Evolutionary conservation across 2,329 filamentous ascomycete species (phyloP).

Genomic region (Rhinocladiella similis): DNA sequence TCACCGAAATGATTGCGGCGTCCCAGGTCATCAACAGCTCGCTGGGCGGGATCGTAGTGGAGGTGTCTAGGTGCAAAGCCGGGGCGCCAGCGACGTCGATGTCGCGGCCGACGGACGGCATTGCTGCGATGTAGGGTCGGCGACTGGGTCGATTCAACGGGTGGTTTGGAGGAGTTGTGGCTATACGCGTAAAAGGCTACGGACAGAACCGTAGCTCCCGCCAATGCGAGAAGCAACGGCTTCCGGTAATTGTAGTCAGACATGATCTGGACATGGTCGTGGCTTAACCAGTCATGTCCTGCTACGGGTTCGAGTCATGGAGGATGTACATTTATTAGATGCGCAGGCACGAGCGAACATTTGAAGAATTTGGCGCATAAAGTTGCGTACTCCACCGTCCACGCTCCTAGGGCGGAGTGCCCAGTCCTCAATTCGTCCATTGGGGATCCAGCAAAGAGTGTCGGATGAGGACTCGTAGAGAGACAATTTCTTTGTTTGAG

Average conservation of each 20-base stretch:
- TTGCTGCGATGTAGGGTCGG: constrained; percentile 29
- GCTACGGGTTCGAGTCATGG: too few relatives aligned
- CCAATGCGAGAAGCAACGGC: constrained; percentile 21
- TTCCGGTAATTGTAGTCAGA: constrained; percentile 21
- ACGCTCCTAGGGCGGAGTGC: too few relatives aligned
- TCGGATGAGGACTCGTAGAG: too few relatives aligned
- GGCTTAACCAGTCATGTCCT: neutral
- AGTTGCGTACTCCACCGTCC: too few relatives aligned
- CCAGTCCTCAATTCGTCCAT: too few relatives aligned
- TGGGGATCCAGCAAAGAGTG: too few relatives aligned
- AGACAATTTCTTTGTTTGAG: too few relatives aligned
- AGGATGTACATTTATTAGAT: too few relatives aligned
- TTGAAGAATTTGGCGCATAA: too few relatives aligned
- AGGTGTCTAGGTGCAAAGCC: constrained; percentile 15
- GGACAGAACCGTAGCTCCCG: constrained; percentile 19
- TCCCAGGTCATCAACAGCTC: constrained; percentile 16
- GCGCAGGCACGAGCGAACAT: too few relatives aligned
- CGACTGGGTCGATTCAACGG: neutral
- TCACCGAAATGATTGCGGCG: constrained; percentile 12
- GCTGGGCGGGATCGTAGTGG: constrained; percentile 21
- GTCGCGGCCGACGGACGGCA: constrained; percentile 25
- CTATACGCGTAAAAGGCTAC: constrained; percentile 18
- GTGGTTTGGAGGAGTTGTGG: constrained; percentile 7
- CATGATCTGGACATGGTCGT: constrained; percentile 15
- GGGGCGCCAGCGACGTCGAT: constrained; percentile 18